Conservation (phyloP, 202 grass and related monocot genomes). For the Setaria viridis region DNA sequence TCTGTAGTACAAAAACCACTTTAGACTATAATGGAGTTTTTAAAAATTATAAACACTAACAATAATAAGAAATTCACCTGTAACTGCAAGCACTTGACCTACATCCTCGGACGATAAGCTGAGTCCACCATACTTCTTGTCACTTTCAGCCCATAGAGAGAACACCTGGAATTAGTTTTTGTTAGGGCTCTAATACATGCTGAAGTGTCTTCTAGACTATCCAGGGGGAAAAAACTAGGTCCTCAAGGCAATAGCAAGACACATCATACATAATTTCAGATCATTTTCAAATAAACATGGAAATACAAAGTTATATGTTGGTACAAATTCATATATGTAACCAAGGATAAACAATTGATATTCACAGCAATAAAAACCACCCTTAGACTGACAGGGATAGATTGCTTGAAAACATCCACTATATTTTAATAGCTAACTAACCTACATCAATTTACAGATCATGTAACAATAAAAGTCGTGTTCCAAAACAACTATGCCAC, state of each 20-base stretch:
- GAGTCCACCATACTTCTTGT: constrained; percentile 15
- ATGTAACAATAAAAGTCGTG: not conserved
- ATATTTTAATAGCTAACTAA: not conserved
- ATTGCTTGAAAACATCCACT: not conserved
- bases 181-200: not conserved
- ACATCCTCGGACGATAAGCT: not conserved
- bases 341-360: constrained; percentile 13
- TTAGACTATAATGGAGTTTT: not conserved
- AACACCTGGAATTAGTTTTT: constrained; percentile 4
- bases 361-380: constrained; percentile 1
- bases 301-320: constrained; percentile 13
- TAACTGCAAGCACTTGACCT: not conserved
- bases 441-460: not conserved
- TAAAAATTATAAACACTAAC: not conserved
- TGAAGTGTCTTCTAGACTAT: not conserved
- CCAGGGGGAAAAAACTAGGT: not conserved
- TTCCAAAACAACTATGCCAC: not conserved
- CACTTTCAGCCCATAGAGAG: constrained; percentile 19
- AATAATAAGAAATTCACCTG: constrained; percentile 14
- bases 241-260: not conserved
- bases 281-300: not conserved
- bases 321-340: not conserved
- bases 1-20: not conserved
- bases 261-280: not conserved
- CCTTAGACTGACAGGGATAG: not conserved